Evolutionary conservation across 352 stramenopile genomes (phyloP).

Genomic region (Globisporangium takayamanum): DNA sequence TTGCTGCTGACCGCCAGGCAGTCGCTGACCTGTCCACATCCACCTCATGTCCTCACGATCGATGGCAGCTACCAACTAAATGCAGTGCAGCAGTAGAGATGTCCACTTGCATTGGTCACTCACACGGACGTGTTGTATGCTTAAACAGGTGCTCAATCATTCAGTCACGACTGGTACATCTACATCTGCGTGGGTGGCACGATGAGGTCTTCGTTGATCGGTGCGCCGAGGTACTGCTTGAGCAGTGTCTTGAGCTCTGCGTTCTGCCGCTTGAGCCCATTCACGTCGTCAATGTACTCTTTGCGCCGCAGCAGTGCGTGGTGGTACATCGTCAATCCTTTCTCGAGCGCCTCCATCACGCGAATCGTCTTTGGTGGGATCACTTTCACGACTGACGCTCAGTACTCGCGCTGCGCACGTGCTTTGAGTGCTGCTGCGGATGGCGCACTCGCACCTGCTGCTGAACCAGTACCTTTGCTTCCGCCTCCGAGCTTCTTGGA

Average conservation of each 20-base stretch:
- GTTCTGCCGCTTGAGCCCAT: conserved; percentile 78
- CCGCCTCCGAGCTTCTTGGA: neutral
- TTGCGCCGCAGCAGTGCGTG: conserved; percentile 73
- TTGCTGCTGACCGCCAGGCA: too few relatives aligned
- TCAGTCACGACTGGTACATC: conserved; percentile 37
- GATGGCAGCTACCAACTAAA: too few relatives aligned
- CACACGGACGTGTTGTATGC: neutral
- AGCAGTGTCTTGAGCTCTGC: conserved; percentile 85
- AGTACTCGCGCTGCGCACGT: conserved; percentile 66
- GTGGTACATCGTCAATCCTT: conserved; percentile 77
- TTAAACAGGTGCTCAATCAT: neutral
- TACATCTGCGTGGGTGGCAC: conserved; percentile 84
- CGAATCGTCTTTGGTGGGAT: conserved; percentile 58
- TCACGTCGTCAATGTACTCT: conserved; percentile 75
- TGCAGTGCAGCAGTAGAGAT: neutral
- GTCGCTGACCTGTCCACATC: neutral
- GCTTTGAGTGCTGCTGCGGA: conserved; percentile 28
- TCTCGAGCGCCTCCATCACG: conserved; percentile 83
- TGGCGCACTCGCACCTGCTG: conserved; percentile 18
- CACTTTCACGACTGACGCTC: conserved; percentile 65
- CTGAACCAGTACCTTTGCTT: conserved; percentile 5
- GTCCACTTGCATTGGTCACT: neutral
- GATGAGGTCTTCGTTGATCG: conserved; percentile 80
- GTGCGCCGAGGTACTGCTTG: conserved; percentile 83
- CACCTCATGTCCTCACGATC: neutral